Evolutionary conservation across 768 basidiomycete genomes (phyloP), one percentile per base, ranked within the genome.

Genomic region (Multifurca ochricompacta): DNA sequence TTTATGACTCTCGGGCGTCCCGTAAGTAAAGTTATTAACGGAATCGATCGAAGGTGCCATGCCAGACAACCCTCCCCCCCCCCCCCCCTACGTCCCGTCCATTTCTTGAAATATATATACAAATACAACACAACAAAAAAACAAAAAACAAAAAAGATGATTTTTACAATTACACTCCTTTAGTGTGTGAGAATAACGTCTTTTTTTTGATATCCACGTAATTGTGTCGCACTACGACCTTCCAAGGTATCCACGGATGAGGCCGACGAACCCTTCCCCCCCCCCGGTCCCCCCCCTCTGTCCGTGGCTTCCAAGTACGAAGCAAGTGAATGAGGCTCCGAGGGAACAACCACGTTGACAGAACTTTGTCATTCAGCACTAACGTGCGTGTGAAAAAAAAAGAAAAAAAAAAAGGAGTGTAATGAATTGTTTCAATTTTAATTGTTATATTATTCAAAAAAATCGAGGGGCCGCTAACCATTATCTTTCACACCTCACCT

Each of bases 321-420:
- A 40, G 48, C 18, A 28, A 23, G 23, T 39, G 25, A 34, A 45
- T 21, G 42, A n/a, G 16, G 7, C 46, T 28, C 18, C 34, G 3
- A n/a, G 43, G 23, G 31, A 35, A 16, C 5, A 31, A 31, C n/a
- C n/a, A n/a, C 5, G n/a, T 42, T 51, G 49, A 46, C 54, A 43
- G 48, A 56, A 56, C 48, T 56, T 51, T 55, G 54, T 45, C 40
- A 32, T 13, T 51, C 37, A 39, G 35, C 23, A 13, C 30, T 8
- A 21, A 32, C 43, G 54, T 46, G 43, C 45, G 54, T 46, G 43
- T 51, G 54, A 56, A 49, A 53, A 41, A 41, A 25, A 46, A 48
- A 56, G 39, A 44, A 1, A 11, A n/a, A 31, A 41, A 19, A n/a
- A 23, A 30, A 14, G 16, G 52, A 35, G 52, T 39, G 28, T 31